Evolutionary conservation across 169 alveolate genomes (phyloP).

Genomic region (Cryptosporidium canis): DNA sequence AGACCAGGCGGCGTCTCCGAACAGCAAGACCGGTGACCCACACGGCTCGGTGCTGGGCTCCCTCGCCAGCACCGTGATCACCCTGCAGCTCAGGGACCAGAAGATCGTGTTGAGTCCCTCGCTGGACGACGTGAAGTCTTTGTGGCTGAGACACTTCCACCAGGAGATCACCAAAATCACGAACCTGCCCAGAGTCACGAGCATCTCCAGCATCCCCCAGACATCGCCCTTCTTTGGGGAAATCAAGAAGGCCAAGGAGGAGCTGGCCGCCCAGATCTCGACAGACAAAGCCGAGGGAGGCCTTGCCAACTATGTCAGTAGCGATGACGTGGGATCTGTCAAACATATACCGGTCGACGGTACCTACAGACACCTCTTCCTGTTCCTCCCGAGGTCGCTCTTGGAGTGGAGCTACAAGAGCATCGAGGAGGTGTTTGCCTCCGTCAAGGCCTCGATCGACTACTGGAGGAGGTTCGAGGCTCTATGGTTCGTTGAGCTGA

Average conservation of each 20-base stretch:
- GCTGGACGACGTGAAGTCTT: slow-evolving; percentile 84
- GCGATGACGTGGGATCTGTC: slow-evolving; percentile 48
- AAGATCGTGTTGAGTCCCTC: slow-evolving; percentile 85
- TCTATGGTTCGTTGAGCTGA: slow-evolving; percentile 93
- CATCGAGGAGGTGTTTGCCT: slow-evolving; percentile 6
- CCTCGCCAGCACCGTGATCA: neutral
- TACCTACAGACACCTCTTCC: slow-evolving; percentile 29
- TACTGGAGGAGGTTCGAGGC: slow-evolving; percentile 96
- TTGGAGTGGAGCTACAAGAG: slow-evolving; percentile 43
- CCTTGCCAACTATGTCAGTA: neutral
- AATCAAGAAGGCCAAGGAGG: neutral
- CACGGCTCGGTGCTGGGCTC: neutral
- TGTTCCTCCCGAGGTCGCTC: slow-evolving; percentile 25
- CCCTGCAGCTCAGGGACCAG: slow-evolving; percentile 80
- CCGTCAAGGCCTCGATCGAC: slow-evolving; percentile 82
- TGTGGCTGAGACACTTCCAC: slow-evolving; percentile 78
- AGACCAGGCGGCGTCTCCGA: neutral
- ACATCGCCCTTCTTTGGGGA: slow-evolving; percentile 70
- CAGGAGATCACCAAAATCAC: slow-evolving; percentile 15
- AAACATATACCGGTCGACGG: slow-evolving; percentile 23
- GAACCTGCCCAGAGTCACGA: neutral
- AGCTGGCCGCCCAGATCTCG: neutral
- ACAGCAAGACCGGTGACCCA: neutral
- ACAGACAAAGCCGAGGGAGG: slow-evolving; percentile 55
- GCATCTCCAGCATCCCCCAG: slow-evolving; percentile 78